phyloP scores from a whole-genome alignment of 176 grass and related monocot species.

The Themeda triandra region DNA sequence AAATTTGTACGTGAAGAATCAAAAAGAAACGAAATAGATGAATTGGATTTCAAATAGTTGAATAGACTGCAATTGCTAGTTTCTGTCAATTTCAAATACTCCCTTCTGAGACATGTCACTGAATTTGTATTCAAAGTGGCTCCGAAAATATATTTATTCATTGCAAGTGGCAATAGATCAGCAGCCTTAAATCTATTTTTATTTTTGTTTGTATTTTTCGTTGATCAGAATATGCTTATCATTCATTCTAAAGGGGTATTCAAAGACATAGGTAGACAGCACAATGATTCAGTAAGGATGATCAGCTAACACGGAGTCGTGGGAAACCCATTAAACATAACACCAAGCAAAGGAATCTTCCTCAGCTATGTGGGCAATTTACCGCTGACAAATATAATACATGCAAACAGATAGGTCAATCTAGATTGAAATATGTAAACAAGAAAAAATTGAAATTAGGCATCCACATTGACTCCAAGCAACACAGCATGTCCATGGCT shows the following conservation, averaged over 20 bases:
- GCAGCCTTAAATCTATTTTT: background rate
- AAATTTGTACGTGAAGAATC: too few relatives aligned
- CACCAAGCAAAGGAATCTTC: background rate
- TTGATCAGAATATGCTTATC: background rate
- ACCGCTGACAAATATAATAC: background rate
- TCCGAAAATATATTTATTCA: background rate
- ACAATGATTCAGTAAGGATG: background rate
- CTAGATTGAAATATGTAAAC: background rate
- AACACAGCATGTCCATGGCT: slow-evolving; percentile 15
- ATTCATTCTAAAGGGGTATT: background rate
- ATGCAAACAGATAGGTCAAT: background rate
- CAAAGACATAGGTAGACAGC: background rate
- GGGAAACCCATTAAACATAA: background rate
- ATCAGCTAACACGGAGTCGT: background rate
- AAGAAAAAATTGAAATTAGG: background rate
- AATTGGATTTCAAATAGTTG: background rate
- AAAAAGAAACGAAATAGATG: background rate
- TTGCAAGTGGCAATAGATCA: background rate
- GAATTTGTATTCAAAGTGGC: background rate
- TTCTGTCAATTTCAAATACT: background rate
- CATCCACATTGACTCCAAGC: slow-evolving; percentile 9
- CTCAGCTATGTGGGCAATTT: background rate
- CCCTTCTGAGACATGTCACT: background rate
- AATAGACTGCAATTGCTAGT: too few relatives aligned
- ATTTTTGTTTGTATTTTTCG: background rate